A percentile compares a stretch with the other conserved stretches of the same genome.
Evolutionary conservation across 768 basidiomycete genomes (phyloP).

Genomic region (Boletus rufocinnamomeus): DNA sequence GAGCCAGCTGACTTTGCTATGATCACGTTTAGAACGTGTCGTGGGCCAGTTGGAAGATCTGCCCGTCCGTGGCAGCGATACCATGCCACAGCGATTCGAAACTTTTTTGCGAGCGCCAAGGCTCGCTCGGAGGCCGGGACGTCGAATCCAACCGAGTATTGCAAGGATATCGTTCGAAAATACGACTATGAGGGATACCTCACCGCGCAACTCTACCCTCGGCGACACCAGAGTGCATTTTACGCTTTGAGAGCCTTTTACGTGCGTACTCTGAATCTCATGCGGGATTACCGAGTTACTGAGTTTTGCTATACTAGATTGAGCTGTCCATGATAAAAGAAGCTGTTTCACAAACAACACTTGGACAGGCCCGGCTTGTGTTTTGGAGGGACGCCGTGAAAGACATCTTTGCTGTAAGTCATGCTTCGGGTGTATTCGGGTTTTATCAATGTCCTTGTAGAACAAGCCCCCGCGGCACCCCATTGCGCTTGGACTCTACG

Average conservation of each 20-base stretch:
- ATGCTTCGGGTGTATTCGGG: conserved; percentile 20
- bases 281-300: conserved; percentile 1
- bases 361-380: conserved; percentile 84
- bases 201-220: conserved; percentile 70
- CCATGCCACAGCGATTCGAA: conserved; percentile 6
- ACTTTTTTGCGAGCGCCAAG: conserved; percentile 15
- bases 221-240: conserved; percentile 61
- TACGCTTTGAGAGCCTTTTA: conserved; percentile 83
- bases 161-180: conserved; percentile 68
- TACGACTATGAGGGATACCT: conserved; percentile 84
- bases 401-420: conserved; percentile 58
- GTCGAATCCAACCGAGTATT: conserved; percentile 58
- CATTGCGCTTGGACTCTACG: conserved; percentile 70
- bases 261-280: conserved; percentile 55
- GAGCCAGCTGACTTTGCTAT: conserved; percentile 13
- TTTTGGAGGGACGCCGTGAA: conserved; percentile 86
- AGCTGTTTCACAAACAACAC: conserved; percentile 64
- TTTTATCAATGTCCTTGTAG: conserved; percentile 41
- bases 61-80: conserved; percentile 14
- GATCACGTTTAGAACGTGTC: conserved; percentile 20
- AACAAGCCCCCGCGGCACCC: conserved; percentile 79
- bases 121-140: conserved; percentile 20
- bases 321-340: conserved; percentile 81
- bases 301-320: conserved; percentile 45
- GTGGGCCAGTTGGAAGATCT: conserved; percentile 8